Evolutionary conservation across 495 filamentous ascomycete species (phyloP).

Genomic region (Halenospora varia): DNA sequence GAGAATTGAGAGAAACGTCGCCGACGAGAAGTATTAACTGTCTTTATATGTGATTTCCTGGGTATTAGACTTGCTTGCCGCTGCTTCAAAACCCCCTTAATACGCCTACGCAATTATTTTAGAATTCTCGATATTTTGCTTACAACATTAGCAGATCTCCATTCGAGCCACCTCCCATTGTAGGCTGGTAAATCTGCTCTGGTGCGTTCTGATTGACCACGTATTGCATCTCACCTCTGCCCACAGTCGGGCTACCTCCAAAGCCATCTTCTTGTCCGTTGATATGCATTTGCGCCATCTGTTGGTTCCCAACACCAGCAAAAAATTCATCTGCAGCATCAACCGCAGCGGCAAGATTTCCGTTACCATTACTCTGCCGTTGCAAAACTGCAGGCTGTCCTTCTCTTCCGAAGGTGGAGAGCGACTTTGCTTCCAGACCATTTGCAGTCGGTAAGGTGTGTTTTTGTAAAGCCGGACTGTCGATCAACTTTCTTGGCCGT

Average conservation of each 20-base stretch:
- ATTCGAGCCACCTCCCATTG: conserved; percentile 43
- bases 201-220: conserved; percentile 67
- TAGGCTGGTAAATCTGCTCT: conserved; percentile 54
- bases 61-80: background rate
- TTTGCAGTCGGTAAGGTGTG: conserved; percentile 46
- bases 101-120: background rate
- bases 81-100: background rate
- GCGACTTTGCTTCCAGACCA: conserved; percentile 43
- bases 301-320: conserved; percentile 61
- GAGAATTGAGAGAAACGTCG: too few relatives aligned
- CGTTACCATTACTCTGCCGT: conserved; percentile 24
- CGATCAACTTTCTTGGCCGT: conserved; percentile 68
- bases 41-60: background rate
- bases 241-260: conserved; percentile 33
- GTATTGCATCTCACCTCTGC: conserved; percentile 36
- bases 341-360: conserved; percentile 62
- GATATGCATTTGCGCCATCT: conserved; percentile 66
- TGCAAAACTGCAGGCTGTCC: conserved; percentile 34
- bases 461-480: conserved; percentile 81
- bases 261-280: conserved; percentile 42
- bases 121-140: background rate
- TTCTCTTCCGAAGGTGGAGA: conserved; percentile 47
- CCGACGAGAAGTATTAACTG: too few relatives aligned
- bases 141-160: conserved; percentile 54
- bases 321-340: conserved; percentile 86